These are phyloP conservation scores for Fusarium sororula DNA, from an alignment of 2,329 filamentous ascomycete genomes.

Conservation along the genomic window DNA sequence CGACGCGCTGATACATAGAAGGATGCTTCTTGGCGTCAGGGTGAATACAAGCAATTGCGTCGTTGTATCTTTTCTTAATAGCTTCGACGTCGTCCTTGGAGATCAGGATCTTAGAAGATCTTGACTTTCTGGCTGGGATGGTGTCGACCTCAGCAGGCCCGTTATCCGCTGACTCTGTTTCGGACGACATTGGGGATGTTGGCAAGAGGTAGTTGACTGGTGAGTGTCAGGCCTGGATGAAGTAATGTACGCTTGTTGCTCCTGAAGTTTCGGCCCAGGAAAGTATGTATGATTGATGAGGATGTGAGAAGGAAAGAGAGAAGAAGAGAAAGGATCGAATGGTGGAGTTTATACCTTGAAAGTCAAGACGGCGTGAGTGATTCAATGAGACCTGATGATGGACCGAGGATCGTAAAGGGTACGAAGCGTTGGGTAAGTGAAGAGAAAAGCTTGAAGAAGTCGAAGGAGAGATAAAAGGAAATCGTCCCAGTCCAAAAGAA, in stretches of 20 bases:
- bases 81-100: too few relatives aligned
- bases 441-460: accelerated
- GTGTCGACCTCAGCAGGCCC: too few relatives aligned
- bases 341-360: not conserved
- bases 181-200: too few relatives aligned
- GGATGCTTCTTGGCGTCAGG: too few relatives aligned
- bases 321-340: not conserved
- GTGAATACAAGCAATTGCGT: too few relatives aligned
- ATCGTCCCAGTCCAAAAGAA: not conserved
- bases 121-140: too few relatives aligned
- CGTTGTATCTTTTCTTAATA: too few relatives aligned
- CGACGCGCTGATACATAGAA: too few relatives aligned
- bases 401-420: not conserved
- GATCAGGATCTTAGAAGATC: too few relatives aligned
- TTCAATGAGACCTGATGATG: not conserved
- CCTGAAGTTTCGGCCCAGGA: not conserved
- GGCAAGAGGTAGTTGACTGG: too few relatives aligned
- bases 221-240: not conserved
- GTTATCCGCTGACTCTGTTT: too few relatives aligned
- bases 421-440: not conserved
- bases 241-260: not conserved
- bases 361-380: not conserved
- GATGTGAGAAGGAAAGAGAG: not conserved
- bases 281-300: not conserved
- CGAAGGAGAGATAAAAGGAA: not conserved